These are phyloP conservation scores for Adansonia gregorii DNA, from an alignment of 441 rosid genomes.

Conservation along the genomic window DNA sequence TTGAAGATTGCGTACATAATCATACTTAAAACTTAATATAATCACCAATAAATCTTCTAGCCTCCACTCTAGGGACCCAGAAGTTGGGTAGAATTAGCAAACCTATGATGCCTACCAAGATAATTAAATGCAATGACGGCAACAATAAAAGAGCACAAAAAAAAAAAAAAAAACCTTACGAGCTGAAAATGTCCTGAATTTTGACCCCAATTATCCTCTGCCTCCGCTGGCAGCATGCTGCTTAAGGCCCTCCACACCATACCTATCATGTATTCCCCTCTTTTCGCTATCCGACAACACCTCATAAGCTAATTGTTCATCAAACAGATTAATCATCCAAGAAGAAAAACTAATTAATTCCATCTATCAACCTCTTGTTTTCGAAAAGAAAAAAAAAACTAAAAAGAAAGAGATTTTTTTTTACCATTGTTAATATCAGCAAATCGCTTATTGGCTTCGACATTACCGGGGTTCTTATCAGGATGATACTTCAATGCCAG, in stretches of 20 bases:
- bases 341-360: neutral
- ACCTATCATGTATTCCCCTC: too few species aligned
- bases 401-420: neutral
- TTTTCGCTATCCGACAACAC: too few species aligned
- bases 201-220: too few species aligned
- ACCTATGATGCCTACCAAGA: neutral
- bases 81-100: neutral
- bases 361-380: neutral
- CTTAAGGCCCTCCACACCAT: too few species aligned
- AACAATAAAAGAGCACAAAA: neutral
- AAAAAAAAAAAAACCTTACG: too few species aligned
- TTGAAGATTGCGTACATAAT: neutral
- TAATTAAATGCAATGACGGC: neutral
- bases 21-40: neutral
- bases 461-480: slow-evolving; percentile 92
- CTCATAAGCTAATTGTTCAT: slow-evolving; percentile 54
- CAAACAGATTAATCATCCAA: neutral
- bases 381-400: neutral
- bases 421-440: slow-evolving; percentile 90
- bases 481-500: slow-evolving; percentile 96
- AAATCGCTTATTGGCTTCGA: slow-evolving; percentile 84
- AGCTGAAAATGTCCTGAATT: too few species aligned
- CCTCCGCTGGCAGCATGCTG: too few species aligned
- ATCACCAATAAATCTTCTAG: neutral
- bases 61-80: neutral